Base-by-base conservation (phyloP, 2,329 filamentous ascomycete species). In the Colletotrichum sp. region DNA sequence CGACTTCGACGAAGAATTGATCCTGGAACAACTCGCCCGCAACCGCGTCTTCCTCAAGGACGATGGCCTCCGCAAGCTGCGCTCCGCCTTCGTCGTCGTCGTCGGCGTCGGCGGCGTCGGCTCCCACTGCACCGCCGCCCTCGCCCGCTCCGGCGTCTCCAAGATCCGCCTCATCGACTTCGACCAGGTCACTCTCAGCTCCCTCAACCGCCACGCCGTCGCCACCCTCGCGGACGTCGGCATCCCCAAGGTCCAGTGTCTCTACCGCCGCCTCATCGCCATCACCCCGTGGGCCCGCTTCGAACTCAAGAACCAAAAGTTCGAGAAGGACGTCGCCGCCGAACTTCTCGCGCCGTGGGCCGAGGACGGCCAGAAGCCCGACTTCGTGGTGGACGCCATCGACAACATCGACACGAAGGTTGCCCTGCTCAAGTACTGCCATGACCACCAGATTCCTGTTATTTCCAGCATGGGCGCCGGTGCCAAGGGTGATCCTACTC, bases 331-430 rank as follows among this genome's bases (percentile, higher is more conserved):
- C 18, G 92, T 89, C 12, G 96, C 96, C 0, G 90, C 90, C 8
- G 83, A 86, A 13, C 87, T 98, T 77, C 87, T 99, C 57, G 91
- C 87, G 0, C 88, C 91, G 0, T 96, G 95, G 93, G 85, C 87
- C 32, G 87, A 86, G 57, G 88, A 85, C 7, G 92, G 88, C 18
- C 91, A 90, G 82, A 89, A 89, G 80, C 96, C 96, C 2, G 94
- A 96, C 80, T 99, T 93, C 81, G 92, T 99, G n/a, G 92, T 99
- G 44, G 97, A 99, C 85, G 98, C 96, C 26, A 99, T 99, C 79
- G 97, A 99, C 85, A 99, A 99, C 82, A 99, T 99, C 78, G 95
- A 98, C 68, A 98, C 95, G 70, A 99, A 99, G 87, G 96, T 99
- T 5, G 94, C 93, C 21, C 87, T 99, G 71, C 89, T 99, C 55